Percentiles rank a stretch among this genome's conserved stretches.
phyloP scores from a whole-genome alignment of 1,284 basidiomycete genomes.

The Gymnopus androsaceus region DNA sequence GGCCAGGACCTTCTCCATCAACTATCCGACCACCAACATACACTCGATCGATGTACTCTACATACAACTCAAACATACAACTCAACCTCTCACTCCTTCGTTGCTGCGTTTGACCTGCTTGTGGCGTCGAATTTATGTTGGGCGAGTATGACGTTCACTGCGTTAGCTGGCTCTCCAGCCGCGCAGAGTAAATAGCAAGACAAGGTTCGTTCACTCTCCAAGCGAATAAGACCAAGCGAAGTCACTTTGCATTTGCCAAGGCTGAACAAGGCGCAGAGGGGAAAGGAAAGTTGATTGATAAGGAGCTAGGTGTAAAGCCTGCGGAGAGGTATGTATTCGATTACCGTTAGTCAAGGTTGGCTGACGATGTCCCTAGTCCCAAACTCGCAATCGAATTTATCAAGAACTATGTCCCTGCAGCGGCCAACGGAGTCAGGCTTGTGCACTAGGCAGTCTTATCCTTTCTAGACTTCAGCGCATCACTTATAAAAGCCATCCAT shows the following conservation, averaged over 20 bases:
- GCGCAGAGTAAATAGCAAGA: conserved; percentile 85
- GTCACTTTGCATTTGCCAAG: conserved; percentile 89
- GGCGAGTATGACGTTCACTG: conserved; percentile 81
- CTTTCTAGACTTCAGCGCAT: not conserved
- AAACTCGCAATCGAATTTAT: conserved; percentile 29
- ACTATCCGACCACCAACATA: too few relatives aligned
- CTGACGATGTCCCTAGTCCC: conserved; percentile 18
- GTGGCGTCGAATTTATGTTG: conserved; percentile 70
- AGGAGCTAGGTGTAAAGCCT: conserved; percentile 82
- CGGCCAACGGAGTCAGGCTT: conserved; percentile 1
- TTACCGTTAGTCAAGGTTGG: not conserved
- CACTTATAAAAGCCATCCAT: not conserved
- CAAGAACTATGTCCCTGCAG: conserved; percentile 15
- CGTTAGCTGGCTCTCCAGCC: conserved; percentile 78
- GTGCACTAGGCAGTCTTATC: not conserved
- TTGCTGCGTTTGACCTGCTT: too few relatives aligned
- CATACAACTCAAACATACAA: too few relatives aligned
- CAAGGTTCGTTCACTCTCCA: conserved; percentile 54
- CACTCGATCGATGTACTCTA: too few relatives aligned
- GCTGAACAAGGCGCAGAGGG: conserved; percentile 36
- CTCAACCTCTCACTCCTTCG: too few relatives aligned
- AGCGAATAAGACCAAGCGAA: conserved; percentile 81
- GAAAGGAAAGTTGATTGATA: conserved; percentile 77
- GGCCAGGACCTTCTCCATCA: too few relatives aligned
- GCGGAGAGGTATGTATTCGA: conserved; percentile 62